These are phyloP conservation scores for Lithospermum erythrorhizon DNA, from an alignment of 257 asterid genomes.

Conservation along the genomic window DNA sequence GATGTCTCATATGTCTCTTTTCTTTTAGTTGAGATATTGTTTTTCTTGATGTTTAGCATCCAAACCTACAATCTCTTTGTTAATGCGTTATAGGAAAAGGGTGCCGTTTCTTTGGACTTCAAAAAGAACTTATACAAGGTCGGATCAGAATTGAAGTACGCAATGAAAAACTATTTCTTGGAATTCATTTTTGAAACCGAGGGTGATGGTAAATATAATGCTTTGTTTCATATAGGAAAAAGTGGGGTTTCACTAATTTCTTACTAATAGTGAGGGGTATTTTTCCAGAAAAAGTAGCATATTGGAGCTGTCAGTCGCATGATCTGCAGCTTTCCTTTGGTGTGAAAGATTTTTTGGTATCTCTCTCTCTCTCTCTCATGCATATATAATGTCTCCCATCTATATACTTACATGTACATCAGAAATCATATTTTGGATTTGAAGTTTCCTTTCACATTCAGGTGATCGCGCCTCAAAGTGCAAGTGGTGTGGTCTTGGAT, in stretches of 20 bases:
- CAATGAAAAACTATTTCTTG: conserved; percentile 62
- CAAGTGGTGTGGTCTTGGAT: conserved; percentile 83
- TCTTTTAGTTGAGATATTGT: neutral
- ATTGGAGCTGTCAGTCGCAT: conserved; percentile 62
- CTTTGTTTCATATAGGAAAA: conserved; percentile 3
- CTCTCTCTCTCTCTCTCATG: conserved; percentile 22
- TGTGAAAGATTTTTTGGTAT: conserved; percentile 82
- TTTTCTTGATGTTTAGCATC: conserved; percentile 4
- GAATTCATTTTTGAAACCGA: conserved; percentile 58
- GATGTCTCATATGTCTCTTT: neutral
- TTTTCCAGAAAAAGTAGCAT: conserved; percentile 44
- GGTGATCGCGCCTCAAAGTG: conserved; percentile 95
- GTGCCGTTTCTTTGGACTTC: conserved; percentile 41
- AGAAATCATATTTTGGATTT: conserved; percentile 1
- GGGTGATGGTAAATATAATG: conserved; percentile 33
- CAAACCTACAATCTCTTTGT: conserved; percentile 9
- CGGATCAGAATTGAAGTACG: conserved; percentile 70
- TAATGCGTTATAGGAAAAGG: conserved; percentile 45
- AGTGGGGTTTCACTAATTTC: conserved; percentile 8
- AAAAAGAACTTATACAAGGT: conserved; percentile 55
- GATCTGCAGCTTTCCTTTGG: conserved; percentile 82
- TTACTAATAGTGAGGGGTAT: conserved; percentile 10
- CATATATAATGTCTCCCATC: neutral
- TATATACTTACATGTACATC: neutral
- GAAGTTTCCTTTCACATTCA: conserved; percentile 14